phyloP scores from a whole-genome alignment of 1,139 yeast species.

The Pichia sp. region DNA sequence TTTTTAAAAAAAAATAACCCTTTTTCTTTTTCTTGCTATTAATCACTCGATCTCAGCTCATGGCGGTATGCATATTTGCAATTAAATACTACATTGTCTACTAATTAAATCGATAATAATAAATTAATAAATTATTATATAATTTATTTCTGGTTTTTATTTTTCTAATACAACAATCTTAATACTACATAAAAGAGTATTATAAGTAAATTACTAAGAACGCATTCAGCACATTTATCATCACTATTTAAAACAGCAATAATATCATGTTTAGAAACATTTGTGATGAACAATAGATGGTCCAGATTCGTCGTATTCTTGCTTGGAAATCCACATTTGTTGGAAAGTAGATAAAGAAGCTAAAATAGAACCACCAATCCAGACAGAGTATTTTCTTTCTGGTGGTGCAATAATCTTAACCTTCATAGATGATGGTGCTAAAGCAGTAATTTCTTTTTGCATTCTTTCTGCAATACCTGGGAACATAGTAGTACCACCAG shows the following conservation, averaged over 20 bases:
- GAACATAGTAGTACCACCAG: slow-evolving; percentile 99
- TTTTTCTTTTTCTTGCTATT: background rate
- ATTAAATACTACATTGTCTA: background rate
- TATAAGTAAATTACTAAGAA: background rate
- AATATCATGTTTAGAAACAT: slow-evolving; percentile 69
- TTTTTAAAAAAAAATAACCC: background rate
- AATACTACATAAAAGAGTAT: background rate
- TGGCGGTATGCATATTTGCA: background rate
- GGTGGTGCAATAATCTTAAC: slow-evolving; percentile 99
- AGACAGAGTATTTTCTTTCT: slow-evolving; percentile 99
- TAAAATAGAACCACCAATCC: slow-evolving; percentile 99
- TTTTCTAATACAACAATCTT: background rate
- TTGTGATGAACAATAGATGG: slow-evolving; percentile 99
- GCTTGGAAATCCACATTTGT: slow-evolving; percentile 99
- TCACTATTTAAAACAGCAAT: no score
- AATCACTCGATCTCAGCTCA: background rate
- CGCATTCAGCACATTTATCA: background rate
- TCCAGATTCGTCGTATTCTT: slow-evolving; percentile 99
- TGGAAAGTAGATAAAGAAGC: slow-evolving; percentile 99
- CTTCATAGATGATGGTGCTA: slow-evolving; percentile 99
- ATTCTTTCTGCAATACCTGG: slow-evolving; percentile 99
- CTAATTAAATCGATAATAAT: background rate
- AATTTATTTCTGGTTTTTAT: background rate
- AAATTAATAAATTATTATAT: no score
- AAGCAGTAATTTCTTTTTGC: slow-evolving; percentile 99